Conservation (phyloP, 331 rosid genomes). For the Cydonia oblonga region DNA sequence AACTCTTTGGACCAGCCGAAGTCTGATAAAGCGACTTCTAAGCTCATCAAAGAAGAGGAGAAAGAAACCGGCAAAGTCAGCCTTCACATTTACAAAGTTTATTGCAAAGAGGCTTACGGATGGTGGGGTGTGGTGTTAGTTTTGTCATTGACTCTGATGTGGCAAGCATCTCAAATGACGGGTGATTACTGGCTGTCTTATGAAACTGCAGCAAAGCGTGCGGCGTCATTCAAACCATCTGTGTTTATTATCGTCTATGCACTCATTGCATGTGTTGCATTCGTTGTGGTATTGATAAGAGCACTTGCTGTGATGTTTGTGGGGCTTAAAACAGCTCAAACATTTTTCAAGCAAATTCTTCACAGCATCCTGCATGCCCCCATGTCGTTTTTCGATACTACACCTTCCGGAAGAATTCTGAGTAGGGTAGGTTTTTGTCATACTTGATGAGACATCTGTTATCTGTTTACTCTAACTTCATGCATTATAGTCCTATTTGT, state of each 20-base stretch:
- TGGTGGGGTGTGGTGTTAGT: constrained; percentile 54
- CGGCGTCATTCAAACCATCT: constrained; percentile 34
- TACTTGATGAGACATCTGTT: not conserved
- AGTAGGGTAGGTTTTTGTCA: constrained; percentile 56
- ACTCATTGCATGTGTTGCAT: constrained; percentile 28
- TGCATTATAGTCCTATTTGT: not conserved
- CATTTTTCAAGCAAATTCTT: constrained; percentile 62
- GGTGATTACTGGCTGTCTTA: constrained; percentile 82
- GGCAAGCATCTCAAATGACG: constrained; percentile 62
- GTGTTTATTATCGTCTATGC: constrained; percentile 47
- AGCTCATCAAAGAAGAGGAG: constrained; percentile 84
- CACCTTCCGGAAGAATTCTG: constrained; percentile 83
- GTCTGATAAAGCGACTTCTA: constrained; percentile 43
- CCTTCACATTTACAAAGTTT: constrained; percentile 47
- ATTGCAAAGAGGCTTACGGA: constrained; percentile 75
- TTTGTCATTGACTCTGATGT: constrained; percentile 29
- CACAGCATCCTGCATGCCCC: constrained; percentile 81
- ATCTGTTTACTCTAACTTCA: not conserved
- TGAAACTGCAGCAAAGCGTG: constrained; percentile 57
- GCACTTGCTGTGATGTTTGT: constrained; percentile 25
- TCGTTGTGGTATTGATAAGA: constrained; percentile 34
- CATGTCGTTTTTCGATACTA: constrained; percentile 88
- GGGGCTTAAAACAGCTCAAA: constrained; percentile 66
- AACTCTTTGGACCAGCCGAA: constrained; percentile 37
- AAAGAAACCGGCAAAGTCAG: constrained; percentile 72